Conservation (phyloP, 805 yeast genomes). For the Candida anglica region DNA sequence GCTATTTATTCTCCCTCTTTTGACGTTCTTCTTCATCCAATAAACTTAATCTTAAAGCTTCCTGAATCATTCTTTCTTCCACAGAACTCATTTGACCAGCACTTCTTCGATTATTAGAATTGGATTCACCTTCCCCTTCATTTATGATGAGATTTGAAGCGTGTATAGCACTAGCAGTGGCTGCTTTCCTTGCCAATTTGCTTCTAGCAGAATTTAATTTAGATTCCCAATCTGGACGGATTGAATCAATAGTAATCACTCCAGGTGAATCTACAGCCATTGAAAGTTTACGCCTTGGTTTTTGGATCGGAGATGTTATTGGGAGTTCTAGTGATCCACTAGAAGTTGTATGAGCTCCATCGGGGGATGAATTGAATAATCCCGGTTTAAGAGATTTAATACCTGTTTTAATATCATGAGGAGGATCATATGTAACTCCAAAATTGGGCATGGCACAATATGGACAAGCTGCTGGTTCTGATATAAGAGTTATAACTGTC, state of each 20-base stretch:
- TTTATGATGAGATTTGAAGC: constrained; percentile 70
- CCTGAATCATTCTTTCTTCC: constrained; percentile 77
- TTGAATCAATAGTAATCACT: constrained; percentile 75
- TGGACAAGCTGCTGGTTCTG: constrained; percentile 90
- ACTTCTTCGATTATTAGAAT: constrained; percentile 13
- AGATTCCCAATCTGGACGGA: constrained; percentile 91
- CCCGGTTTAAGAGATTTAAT: constrained; percentile 52
- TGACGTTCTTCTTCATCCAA: constrained; percentile 57
- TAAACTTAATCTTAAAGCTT: constrained; percentile 73
- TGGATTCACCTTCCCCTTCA: constrained; percentile 13
- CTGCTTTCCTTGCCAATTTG: constrained; percentile 79
- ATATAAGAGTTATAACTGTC: constrained; percentile 66
- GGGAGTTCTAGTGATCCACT: not conserved
- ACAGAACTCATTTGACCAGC: constrained; percentile 15
- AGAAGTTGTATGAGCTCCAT: not conserved
- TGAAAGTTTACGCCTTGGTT: constrained; percentile 34
- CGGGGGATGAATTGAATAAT: constrained; percentile 17
- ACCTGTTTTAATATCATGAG: constrained; percentile 50
- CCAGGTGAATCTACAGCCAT: constrained; percentile 63
- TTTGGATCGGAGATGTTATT: constrained; percentile 3
- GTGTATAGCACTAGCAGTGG: constrained; percentile 92
- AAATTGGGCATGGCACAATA: constrained; percentile 86
- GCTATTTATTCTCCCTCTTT: not conserved
- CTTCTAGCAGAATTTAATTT: constrained; percentile 69
- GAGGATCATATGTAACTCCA: constrained; percentile 79